Percentiles rank a stretch among this genome's conserved stretches.
These are phyloP conservation scores for Umbellularia californica DNA, from an alignment of 164 flowering plant genomes.

Conservation along the genomic window DNA sequence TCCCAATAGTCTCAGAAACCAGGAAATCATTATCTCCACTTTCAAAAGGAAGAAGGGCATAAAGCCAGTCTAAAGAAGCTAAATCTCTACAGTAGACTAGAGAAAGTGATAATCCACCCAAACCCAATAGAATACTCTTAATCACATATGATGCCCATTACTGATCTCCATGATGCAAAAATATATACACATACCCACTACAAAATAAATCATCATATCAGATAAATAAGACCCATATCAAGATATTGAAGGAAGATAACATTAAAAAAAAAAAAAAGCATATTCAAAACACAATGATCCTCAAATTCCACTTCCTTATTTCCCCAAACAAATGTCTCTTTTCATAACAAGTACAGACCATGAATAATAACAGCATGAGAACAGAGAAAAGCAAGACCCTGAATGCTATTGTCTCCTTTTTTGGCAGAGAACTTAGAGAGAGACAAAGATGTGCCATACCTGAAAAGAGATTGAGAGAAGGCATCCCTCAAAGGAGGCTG, in stretches of 20 bases:
- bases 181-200: no score
- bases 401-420: background rate
- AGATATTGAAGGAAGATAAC: background rate
- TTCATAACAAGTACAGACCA: no score
- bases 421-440: constrained; percentile 20
- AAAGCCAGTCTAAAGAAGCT: background rate
- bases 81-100: background rate
- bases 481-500: background rate
- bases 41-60: background rate
- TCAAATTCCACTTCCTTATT: no score
- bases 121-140: background rate
- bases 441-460: background rate
- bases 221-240: background rate
- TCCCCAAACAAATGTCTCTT: no score
- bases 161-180: no score
- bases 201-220: background rate
- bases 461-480: constrained; percentile 20
- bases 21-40: background rate
- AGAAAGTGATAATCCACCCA: background rate
- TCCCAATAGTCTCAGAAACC: background rate
- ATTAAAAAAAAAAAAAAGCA: background rate
- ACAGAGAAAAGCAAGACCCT: background rate
- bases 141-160: no score
- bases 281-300: background rate
- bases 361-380: background rate